Base-by-base conservation (phyloP, 2,329 filamentous ascomycete species). In the Simplicillium sp. region DNA sequence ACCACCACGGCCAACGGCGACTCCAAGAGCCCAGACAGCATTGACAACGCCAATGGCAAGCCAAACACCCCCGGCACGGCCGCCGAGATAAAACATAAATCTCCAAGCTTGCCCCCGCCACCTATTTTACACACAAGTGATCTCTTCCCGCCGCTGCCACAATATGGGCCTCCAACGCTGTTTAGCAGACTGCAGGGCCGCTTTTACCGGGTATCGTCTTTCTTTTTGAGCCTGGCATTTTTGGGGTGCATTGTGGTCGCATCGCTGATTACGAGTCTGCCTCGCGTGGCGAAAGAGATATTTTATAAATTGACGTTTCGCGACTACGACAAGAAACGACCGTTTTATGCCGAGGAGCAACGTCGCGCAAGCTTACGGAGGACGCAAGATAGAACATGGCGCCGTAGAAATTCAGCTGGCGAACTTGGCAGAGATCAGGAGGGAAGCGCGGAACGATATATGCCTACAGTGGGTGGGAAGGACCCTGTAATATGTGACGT, bases 401-500 rank as follows among this genome's bases (percentile, higher is more conserved):
- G 18, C 15, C 31, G 31, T 7, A 13, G 31, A 13, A 58, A 61
- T 1, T 50, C 52, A 13, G 63, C 66, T 16, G 51, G 31, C 12
- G 25, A 50, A 13, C 48, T 58, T 7, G 56, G 60, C 4, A 59
- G 68, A 4, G 69, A 71, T 29, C 62, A 55, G 48, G 67, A 58
- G 54, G 67, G 47, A 54, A 64, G 39, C 8, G 58, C 62, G 11
- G 70, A 76, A 8, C 74, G 77, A n/a, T 94, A 77, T 49, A 61
- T 77, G 1, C 85, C 87, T 0, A 78, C 82, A 2, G 87, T 92
- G 61, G 87, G 87, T 13, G 88, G 88, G 0, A 76, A 73, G 7
- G 90, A 96, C 58, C 81, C 77, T 3, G 65, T 96, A 7, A 62
- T 85, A 7, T 87, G 84, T 53, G 84, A 96, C 51, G 77, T 89